Evolutionary conservation across 345 rosid genomes (phyloP).

Genomic region (Acer saccharum): DNA sequence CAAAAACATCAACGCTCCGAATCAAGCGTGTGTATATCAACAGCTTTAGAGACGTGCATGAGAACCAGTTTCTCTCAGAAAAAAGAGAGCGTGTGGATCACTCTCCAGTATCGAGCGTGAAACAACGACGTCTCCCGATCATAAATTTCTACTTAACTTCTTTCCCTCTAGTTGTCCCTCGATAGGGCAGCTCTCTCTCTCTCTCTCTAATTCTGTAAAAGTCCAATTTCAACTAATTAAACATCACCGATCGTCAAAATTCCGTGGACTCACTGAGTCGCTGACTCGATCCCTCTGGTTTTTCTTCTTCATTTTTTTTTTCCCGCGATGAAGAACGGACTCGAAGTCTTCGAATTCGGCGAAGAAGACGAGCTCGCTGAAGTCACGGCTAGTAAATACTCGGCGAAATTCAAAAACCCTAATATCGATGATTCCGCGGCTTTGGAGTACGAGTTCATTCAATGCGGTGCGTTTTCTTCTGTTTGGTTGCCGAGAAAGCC

Average conservation of each 20-base stretch:
- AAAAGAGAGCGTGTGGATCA: not conserved
- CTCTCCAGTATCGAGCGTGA: not conserved
- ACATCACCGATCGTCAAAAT: constrained; percentile 9
- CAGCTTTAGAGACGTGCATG: not conserved
- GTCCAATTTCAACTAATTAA: too few relatives aligned
- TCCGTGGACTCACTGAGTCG: constrained; percentile 1
- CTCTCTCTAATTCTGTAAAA: not conserved
- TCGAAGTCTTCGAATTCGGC: constrained; percentile 65
- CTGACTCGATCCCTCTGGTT: constrained; percentile 13
- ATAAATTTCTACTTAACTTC: not conserved
- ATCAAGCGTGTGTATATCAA: too few relatives aligned
- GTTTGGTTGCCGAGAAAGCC: not conserved
- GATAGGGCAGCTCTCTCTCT: not conserved
- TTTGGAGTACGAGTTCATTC: constrained; percentile 48
- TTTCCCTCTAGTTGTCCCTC: not conserved
- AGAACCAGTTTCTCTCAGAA: not conserved
- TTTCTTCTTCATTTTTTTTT: not conserved
- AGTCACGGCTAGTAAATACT: constrained; percentile 39
- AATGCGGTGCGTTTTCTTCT: constrained; percentile 46
- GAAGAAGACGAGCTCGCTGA: constrained; percentile 75
- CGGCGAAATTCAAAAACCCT: constrained; percentile 65
- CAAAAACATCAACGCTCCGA: too few relatives aligned
- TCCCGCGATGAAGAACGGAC: constrained; percentile 52
- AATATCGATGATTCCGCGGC: constrained; percentile 38
- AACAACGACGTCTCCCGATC: not conserved